phyloP scores from a whole-genome alignment of 1,284 basidiomycete genomes.

The Coniferiporia weirii region DNA sequence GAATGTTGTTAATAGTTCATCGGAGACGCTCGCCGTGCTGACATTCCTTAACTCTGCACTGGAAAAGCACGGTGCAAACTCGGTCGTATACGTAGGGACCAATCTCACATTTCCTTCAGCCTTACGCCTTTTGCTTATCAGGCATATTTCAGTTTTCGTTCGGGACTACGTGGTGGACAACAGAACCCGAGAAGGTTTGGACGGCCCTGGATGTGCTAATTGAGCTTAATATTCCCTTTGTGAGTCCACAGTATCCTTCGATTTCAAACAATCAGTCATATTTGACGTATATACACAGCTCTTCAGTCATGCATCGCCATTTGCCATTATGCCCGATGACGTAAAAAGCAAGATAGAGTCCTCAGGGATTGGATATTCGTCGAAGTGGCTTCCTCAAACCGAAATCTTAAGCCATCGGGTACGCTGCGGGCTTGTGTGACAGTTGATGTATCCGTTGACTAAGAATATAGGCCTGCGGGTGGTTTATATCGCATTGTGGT shows the following conservation, averaged over 20 bases:
- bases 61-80: constrained; percentile 10
- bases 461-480: constrained; percentile 16
- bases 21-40: neutral
- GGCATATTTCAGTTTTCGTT: constrained; percentile 15
- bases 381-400: constrained; percentile 19
- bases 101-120: neutral
- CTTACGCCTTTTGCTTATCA: neutral
- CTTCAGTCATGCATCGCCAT: constrained; percentile 11
- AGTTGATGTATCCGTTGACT: neutral
- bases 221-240: constrained; percentile 15
- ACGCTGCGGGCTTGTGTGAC: neutral
- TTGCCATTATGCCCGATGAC: constrained; percentile 12
- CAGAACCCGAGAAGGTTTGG: constrained; percentile 16
- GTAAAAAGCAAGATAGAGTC: constrained; percentile 8
- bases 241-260: neutral
- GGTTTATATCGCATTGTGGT: constrained; percentile 20
- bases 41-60: constrained; percentile 10
- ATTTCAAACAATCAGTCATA: no score
- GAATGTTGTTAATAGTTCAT: neutral
- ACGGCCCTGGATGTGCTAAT: constrained; percentile 11
- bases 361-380: constrained; percentile 13
- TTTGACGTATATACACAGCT: neutral
- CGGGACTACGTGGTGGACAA: constrained; percentile 17
- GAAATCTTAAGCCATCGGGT: constrained; percentile 17
- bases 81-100: constrained; percentile 14